A percentile compares a stretch with the other conserved stretches of the same genome.
phyloP scores from a whole-genome alignment of 129 eudicot genomes.

The Apium graveolens region DNA sequence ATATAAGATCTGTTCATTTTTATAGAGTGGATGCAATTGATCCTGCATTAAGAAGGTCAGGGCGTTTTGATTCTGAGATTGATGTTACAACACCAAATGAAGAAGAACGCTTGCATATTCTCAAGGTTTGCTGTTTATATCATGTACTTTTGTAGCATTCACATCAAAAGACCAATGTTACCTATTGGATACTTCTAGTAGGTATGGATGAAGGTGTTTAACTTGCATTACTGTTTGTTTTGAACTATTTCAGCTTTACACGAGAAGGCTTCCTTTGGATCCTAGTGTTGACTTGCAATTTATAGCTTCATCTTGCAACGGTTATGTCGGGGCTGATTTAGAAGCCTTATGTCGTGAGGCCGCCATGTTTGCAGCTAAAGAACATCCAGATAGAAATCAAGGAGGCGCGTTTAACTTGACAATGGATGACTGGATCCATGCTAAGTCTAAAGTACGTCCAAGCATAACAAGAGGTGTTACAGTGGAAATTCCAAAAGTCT shows the following conservation, averaged over 20 bases:
- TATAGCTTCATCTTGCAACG: constrained; percentile 79
- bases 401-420: constrained; percentile 33
- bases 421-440: constrained; percentile 75
- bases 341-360: constrained; percentile 97
- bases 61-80: constrained; percentile 87
- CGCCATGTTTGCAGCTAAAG: constrained; percentile 39
- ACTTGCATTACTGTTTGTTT: constrained; percentile 8
- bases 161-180: background rate
- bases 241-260: constrained; percentile 54
- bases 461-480: constrained; percentile 97
- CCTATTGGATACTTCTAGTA: background rate
- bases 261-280: constrained; percentile 69
- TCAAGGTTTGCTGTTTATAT: constrained; percentile 34
- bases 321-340: constrained; percentile 94
- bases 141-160: background rate
- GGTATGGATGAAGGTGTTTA: background rate
- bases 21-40: constrained; percentile 86
- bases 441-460: constrained; percentile 70
- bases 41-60: constrained; percentile 92
- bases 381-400: constrained; percentile 30
- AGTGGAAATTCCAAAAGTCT: constrained; percentile 72
- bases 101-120: constrained; percentile 70
- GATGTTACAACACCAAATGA: constrained; percentile 91
- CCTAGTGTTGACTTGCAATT: constrained; percentile 54
- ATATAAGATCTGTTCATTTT: background rate